phyloP scores from a whole-genome alignment of 139 green algal species.

The Chlamydomonas sphaeroides region DNA sequence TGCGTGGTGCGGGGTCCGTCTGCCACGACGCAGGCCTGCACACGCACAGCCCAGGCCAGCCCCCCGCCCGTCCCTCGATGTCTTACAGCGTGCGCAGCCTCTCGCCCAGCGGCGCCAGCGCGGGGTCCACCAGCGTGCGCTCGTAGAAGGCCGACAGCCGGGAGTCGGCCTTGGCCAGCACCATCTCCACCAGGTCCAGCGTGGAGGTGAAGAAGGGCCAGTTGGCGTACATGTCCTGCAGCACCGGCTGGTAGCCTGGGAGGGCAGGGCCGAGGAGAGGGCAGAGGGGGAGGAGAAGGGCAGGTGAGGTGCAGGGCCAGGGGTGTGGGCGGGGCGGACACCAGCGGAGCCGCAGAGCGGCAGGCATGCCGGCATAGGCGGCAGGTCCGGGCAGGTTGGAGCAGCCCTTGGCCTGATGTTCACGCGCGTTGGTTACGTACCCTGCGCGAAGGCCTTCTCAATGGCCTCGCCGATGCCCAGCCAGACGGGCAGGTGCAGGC shows the following conservation, averaged over 20 bases:
- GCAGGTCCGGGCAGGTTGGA: too few species aligned
- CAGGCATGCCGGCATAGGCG: too few species aligned
- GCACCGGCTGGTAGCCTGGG: slow-evolving; percentile 49
- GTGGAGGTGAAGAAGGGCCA: slow-evolving; percentile 98
- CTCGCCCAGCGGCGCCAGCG: slow-evolving; percentile 37
- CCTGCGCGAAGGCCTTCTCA: slow-evolving; percentile 59
- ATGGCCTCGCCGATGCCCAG: slow-evolving; percentile 94
- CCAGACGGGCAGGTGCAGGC: slow-evolving; percentile 96
- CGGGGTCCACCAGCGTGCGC: slow-evolving; percentile 42
- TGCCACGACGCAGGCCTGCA: too few species aligned
- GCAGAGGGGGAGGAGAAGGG: not conserved
- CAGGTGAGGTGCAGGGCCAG: too few species aligned
- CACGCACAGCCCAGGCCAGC: too few species aligned
- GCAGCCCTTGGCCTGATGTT: too few species aligned
- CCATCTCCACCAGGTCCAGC: slow-evolving; percentile 98
- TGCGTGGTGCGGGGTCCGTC: too few species aligned
- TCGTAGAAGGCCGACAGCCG: slow-evolving; percentile 80
- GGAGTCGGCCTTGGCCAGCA: slow-evolving; percentile 86
- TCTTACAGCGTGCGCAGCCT: slow-evolving; percentile 55
- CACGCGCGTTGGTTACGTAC: slow-evolving; percentile 38
- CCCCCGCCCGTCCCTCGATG: too few species aligned
- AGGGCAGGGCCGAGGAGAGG: not conserved
- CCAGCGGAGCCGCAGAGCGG: too few species aligned
- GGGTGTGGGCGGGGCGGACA: too few species aligned
- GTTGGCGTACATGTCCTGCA: slow-evolving; percentile 94